Evolutionary conservation across 2,329 filamentous ascomycete genomes (phyloP), one percentile per base, ranked within the genome.

Genomic region (Cryoendolithus antarcticus): DNA sequence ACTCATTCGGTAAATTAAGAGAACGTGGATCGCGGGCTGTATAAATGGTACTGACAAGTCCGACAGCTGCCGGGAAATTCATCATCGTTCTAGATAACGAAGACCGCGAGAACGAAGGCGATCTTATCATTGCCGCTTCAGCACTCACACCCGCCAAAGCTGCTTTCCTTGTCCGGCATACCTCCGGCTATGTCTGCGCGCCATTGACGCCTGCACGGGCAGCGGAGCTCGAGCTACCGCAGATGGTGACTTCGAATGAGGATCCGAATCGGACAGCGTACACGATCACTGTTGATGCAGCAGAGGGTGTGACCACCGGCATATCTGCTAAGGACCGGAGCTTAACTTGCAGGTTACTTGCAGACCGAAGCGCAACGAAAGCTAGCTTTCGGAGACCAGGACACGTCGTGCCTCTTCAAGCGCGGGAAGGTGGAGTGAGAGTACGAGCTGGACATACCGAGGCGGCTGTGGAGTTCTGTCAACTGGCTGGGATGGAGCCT

Each of bases 21-120:
- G 12, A 24, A 13, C 27, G 15, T 12, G 11, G 15, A 10, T 32
- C 21, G 32, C 12, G 15, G 12, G 9, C 35, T 42, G 32, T 39
- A 34, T n/a, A 29, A 2, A 3, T 9, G 6, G 13, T 24, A 31
- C 32, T 31, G 15, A 12, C 10, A 3, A 7, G 9, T 3, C 7
- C 21, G n/a, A 31, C 43, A 56, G 55, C 52, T 36, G 45, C 40
- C 49, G 86, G 86, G 62, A 80, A 96, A 59, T 96, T 96, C 72
- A 81, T 98, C 59, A 78, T 98, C 45, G 89, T 95, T 30, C 84
- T 98, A 56, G 91, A 98, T 69, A 83, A 85, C 51, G 78, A 86
- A 48, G 76, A 80, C 46, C 88, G 91, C 62, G 91, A 98, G 64
- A 98, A 98, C 62, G 91, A 98, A 72, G 91, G 88, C 62, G 91